Conservation (phyloP, 2,329 filamentous ascomycete species). For the Xylariales sp. region DNA sequence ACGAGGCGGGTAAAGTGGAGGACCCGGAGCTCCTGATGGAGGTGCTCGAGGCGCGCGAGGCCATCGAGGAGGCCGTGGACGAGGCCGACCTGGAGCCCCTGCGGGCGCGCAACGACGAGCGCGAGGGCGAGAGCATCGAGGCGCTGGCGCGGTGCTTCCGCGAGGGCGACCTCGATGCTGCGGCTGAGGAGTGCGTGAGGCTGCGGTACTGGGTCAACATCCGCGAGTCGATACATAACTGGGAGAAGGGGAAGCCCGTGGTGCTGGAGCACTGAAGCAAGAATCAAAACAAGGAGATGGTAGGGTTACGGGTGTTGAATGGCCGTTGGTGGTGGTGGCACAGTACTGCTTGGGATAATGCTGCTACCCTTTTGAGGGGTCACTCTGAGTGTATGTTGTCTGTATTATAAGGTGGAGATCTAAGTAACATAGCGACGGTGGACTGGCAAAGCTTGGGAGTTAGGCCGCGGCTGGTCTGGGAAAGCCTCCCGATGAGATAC, state of each 20-base stretch:
- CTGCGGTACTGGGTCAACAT: constrained; percentile 92
- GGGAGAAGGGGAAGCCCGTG: constrained; percentile 71
- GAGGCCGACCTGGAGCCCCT: constrained; percentile 62
- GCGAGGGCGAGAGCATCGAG: constrained; percentile 61
- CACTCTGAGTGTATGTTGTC: too few relatives aligned
- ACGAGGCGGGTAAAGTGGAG: constrained; percentile 69
- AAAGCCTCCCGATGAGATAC: too few relatives aligned
- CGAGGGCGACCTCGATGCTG: constrained; percentile 59
- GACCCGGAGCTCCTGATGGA: constrained; percentile 68
- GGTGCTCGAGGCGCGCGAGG: constrained; percentile 76
- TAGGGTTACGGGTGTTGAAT: too few relatives aligned
- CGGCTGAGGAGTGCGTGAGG: constrained; percentile 68
- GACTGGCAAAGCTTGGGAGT: too few relatives aligned
- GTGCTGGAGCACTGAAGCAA: constrained; percentile 49
- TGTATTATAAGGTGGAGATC: too few relatives aligned
- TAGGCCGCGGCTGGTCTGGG: too few relatives aligned
- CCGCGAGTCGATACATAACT: constrained; percentile 71
- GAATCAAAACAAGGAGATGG: too few relatives aligned
- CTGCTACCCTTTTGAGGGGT: too few relatives aligned
- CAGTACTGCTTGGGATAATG: too few relatives aligned
- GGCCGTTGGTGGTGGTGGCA: too few relatives aligned
- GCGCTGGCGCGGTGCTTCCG: constrained; percentile 62
- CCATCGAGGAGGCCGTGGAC: constrained; percentile 63
- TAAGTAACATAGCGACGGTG: too few relatives aligned
- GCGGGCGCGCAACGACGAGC: constrained; percentile 60